Evolutionary conservation across 768 basidiomycete species (phyloP), one percentile per base, ranked within the genome.

Genomic region (Exidia glandulosa): DNA sequence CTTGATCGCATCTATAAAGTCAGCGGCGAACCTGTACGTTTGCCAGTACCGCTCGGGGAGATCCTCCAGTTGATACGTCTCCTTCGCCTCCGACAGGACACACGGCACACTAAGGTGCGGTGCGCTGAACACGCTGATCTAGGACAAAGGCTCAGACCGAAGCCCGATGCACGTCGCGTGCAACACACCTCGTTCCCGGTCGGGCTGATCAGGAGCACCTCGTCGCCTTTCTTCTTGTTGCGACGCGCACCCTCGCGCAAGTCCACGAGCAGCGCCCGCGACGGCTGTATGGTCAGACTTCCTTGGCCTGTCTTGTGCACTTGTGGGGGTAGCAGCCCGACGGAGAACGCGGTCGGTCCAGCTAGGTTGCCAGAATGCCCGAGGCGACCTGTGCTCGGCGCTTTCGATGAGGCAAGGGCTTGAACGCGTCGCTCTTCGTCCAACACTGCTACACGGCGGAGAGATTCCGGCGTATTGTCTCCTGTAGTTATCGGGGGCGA

Each of bases 31-130:
- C 34, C 74, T 74, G 62, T 81, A 83, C 63, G 73, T 72, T 61
- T 71, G 73, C 73, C 75, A 76, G 60, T 79, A 78, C 12, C 57
- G 36, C 13, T 66, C 57, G 1, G 82, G 81, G 19, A 84, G 64
- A 3, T 66, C 62, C 1, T 69, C 66, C 14, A 78, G 62, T 2
- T 64, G 59, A 61, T 76, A 77, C 33, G 66, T 67, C 2, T 67
- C 71, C 7, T 56, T 65, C 0, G 81, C 76, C 61, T 81, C 79
- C 6, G 72, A 70, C 29, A 81, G 73, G 62, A 77, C 80, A 58
- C 77, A 78, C 4, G 80, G 78, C 5, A 74, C 74, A 63, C 77
- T 80, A 29, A 80, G 69, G 64, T 81, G 78, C 19, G 79, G 80
- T 4, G 79, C 80, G 57, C 71, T 71, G 62, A 74, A 81, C 5